Evolutionary conservation across 441 rosid genomes (phyloP).

Genomic region (Codiaeum variegatum): DNA sequence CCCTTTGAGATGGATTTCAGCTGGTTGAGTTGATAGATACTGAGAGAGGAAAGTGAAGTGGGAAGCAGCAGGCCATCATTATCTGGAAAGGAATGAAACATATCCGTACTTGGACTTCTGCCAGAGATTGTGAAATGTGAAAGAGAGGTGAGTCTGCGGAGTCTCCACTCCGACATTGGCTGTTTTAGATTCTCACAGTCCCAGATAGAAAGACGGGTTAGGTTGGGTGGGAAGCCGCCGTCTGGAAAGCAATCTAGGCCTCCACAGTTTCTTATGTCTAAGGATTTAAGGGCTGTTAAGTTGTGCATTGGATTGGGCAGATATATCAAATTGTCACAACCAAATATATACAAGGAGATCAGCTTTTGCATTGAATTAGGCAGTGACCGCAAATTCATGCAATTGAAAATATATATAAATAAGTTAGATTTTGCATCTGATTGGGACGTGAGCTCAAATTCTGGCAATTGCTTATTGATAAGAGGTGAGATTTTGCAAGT

Average conservation of each 20-base stretch:
- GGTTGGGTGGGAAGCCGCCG: constrained; percentile 20
- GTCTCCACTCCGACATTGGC: background rate
- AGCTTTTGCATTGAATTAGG: constrained; percentile 17
- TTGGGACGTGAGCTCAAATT: constrained; percentile 29
- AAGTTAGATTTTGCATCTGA: background rate
- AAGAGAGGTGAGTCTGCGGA: constrained; percentile 19
- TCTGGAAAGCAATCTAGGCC: constrained; percentile 13
- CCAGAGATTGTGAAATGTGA: background rate
- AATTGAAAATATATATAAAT: too few relatives aligned
- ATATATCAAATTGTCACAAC: too few relatives aligned
- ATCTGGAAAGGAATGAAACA: constrained; percentile 18
- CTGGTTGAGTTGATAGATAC: background rate
- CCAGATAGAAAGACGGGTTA: constrained; percentile 12
- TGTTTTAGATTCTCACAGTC: constrained; percentile 5
- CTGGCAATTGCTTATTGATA: constrained; percentile 15
- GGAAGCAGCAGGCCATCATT: constrained; percentile 21
- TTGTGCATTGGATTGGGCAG: too few relatives aligned
- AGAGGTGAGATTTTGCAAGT: constrained; percentile 23
- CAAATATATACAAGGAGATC: constrained; percentile 12
- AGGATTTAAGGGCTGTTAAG: too few relatives aligned
- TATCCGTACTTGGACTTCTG: background rate
- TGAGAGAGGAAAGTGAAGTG: background rate
- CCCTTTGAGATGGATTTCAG: too few relatives aligned
- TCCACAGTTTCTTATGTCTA: background rate
- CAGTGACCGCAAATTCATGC: too few relatives aligned